Conservation (phyloP, 768 basidiomycete species). For the Mycena amicta region DNA sequence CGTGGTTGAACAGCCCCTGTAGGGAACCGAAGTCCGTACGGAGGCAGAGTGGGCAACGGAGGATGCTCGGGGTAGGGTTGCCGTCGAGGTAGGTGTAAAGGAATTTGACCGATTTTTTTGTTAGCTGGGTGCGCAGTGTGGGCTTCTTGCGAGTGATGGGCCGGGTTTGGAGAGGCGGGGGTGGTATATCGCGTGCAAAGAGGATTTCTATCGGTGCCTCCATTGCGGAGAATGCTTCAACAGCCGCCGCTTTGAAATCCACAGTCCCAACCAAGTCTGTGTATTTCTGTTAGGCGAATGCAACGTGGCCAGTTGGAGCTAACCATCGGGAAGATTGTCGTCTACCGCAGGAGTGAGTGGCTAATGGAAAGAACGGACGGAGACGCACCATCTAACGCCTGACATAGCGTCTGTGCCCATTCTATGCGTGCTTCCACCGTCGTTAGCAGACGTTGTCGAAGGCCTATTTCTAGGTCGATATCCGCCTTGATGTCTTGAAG, state of each 20-base stretch:
- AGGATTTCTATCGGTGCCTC: slow-evolving; percentile 44
- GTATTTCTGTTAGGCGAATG: slow-evolving; percentile 14
- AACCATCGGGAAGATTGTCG: slow-evolving; percentile 6
- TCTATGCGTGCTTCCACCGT: slow-evolving; percentile 48
- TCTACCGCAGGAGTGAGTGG: slow-evolving; percentile 8
- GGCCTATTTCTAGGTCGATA: slow-evolving; percentile 49
- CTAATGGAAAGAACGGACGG: neutral
- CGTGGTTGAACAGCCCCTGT: slow-evolving; percentile 59
- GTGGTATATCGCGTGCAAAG: slow-evolving; percentile 33
- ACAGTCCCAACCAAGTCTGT: slow-evolving; percentile 26
- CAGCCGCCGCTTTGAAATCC: slow-evolving; percentile 40
- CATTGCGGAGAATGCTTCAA: slow-evolving; percentile 41
- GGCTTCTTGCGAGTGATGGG: slow-evolving; percentile 24
- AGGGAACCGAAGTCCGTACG: slow-evolving; percentile 50
- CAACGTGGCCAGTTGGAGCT: neutral
- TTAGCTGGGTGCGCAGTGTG: slow-evolving; percentile 29
- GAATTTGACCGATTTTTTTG: slow-evolving; percentile 35
- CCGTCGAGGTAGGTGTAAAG: slow-evolving; percentile 40
- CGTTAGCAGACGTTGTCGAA: slow-evolving; percentile 43
- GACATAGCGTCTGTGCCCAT: slow-evolving; percentile 49
- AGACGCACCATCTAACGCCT: slow-evolving; percentile 35
- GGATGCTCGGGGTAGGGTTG: slow-evolving; percentile 29
- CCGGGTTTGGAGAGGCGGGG: slow-evolving; percentile 25
- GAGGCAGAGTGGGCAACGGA: slow-evolving; percentile 49
- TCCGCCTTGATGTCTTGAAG: slow-evolving; percentile 29